These are phyloP conservation scores for Tausonia pullulans DNA, from an alignment of 1,284 basidiomycete species.

Conservation along the genomic window DNA sequence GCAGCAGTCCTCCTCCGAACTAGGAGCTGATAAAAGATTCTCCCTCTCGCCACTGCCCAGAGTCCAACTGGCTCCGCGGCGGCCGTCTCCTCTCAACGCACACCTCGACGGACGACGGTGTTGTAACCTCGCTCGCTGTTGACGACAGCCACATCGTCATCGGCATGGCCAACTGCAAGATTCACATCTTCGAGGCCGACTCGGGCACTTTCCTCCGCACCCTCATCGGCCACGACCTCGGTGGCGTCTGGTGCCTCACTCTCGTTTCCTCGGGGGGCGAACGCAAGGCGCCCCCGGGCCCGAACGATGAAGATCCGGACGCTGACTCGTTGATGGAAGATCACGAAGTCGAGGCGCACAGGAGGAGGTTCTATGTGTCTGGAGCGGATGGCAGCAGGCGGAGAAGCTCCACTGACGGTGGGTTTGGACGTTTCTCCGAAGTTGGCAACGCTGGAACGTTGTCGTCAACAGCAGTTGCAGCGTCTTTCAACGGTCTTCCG, in stretches of 20 bases:
- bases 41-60: slow-evolving; percentile 33
- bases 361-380: too few relatives aligned
- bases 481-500: background rate
- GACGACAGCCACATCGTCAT: slow-evolving; percentile 79
- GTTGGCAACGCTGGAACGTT: too few relatives aligned
- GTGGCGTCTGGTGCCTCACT: slow-evolving; percentile 83
- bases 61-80: slow-evolving; percentile 74
- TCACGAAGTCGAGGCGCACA: background rate
- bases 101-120: slow-evolving; percentile 57
- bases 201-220: slow-evolving; percentile 69
- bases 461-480: background rate
- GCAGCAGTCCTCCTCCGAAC: background rate
- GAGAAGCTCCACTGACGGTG: slow-evolving; percentile 1
- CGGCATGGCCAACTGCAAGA: slow-evolving; percentile 75
- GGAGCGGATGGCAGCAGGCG: background rate
- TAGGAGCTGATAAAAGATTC: background rate
- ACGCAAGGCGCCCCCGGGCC: slow-evolving; percentile 27
- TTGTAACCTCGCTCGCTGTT: slow-evolving; percentile 78
- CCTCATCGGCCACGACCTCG: slow-evolving; percentile 66
- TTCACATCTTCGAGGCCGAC: slow-evolving; percentile 73
- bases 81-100: slow-evolving; percentile 66
- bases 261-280: slow-evolving; percentile 41
- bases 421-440: too few relatives aligned
- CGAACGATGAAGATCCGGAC: slow-evolving; percentile 7
- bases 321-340: slow-evolving; percentile 1